phyloP scores from a whole-genome alignment of 805 yeast species.

The Candida germanica region DNA sequence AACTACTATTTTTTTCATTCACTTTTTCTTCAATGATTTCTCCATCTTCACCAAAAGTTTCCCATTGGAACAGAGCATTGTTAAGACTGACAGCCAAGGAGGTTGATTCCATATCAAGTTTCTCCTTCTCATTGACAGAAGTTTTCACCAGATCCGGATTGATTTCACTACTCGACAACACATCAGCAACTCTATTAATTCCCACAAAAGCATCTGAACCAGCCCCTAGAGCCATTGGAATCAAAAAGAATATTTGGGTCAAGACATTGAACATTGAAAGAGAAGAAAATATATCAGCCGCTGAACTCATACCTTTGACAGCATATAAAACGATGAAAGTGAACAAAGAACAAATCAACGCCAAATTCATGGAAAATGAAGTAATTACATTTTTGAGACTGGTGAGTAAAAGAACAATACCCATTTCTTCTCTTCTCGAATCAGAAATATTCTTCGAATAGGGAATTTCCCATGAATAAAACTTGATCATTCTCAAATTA shows the following conservation, averaged over 20 bases:
- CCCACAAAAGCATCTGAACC: slow-evolving; percentile 67
- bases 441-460: slow-evolving; percentile 55
- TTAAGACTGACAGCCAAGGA: slow-evolving; percentile 19
- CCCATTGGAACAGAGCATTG: slow-evolving; percentile 28
- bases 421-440: slow-evolving; percentile 61
- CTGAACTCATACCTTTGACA: slow-evolving; percentile 32
- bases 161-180: slow-evolving; percentile 45
- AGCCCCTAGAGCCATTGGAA: slow-evolving; percentile 68
- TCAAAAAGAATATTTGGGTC: slow-evolving; percentile 57
- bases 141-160: slow-evolving; percentile 19
- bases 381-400: slow-evolving; percentile 56
- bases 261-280: slow-evolving; percentile 62
- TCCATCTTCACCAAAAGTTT: slow-evolving; percentile 17
- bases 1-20: neutral
- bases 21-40: neutral
- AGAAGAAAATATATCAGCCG: slow-evolving; percentile 69
- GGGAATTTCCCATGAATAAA: slow-evolving; percentile 88
- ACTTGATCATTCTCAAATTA: slow-evolving; percentile 78
- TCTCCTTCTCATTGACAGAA: neutral
- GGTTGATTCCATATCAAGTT: slow-evolving; percentile 20
- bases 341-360: slow-evolving; percentile 68
- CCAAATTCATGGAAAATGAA: slow-evolving; percentile 63
- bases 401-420: slow-evolving; percentile 57
- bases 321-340: slow-evolving; percentile 38
- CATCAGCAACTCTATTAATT: slow-evolving; percentile 52